Conservation (phyloP, 177 flowering plant species). For the Telopea speciosissima region DNA sequence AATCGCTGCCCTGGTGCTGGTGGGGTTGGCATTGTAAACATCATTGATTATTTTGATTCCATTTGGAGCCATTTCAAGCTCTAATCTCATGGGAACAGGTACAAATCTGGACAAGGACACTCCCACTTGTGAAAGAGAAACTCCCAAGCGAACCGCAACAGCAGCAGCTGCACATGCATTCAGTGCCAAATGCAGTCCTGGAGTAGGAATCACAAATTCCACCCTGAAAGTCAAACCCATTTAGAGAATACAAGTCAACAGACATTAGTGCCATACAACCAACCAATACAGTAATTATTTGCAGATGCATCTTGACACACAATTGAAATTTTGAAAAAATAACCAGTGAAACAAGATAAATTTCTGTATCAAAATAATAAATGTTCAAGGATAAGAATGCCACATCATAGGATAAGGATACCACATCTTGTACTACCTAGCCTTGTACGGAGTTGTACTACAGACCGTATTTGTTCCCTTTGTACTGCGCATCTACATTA, state of each 20-base stretch:
- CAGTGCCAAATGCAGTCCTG: constrained; percentile 33
- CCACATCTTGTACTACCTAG: no score
- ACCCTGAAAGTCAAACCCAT: constrained; percentile 19
- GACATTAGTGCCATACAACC: not conserved
- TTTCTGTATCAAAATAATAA: not conserved
- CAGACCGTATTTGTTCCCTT: no score
- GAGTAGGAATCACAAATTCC: constrained; percentile 27
- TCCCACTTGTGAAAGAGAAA: constrained; percentile 27
- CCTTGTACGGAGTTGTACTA: no score
- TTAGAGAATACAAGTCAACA: not conserved
- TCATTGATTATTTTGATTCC: constrained; percentile 33
- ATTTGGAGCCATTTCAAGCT: constrained; percentile 23
- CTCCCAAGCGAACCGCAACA: constrained; percentile 24
- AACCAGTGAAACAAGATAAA: not conserved
- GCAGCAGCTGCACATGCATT: constrained; percentile 38
- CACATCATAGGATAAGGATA: no score
- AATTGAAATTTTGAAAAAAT: not conserved
- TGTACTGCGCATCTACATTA: no score
- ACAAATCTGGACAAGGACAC: constrained; percentile 23
- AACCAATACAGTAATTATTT: not conserved
- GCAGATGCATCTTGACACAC: not conserved
- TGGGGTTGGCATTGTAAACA: constrained; percentile 34
- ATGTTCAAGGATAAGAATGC: no score
- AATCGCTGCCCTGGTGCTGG: constrained; percentile 27
- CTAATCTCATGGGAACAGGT: constrained; percentile 33